phyloP scores from a whole-genome alignment of 2,329 filamentous ascomycete species.

The Microsporum canis region DNA sequence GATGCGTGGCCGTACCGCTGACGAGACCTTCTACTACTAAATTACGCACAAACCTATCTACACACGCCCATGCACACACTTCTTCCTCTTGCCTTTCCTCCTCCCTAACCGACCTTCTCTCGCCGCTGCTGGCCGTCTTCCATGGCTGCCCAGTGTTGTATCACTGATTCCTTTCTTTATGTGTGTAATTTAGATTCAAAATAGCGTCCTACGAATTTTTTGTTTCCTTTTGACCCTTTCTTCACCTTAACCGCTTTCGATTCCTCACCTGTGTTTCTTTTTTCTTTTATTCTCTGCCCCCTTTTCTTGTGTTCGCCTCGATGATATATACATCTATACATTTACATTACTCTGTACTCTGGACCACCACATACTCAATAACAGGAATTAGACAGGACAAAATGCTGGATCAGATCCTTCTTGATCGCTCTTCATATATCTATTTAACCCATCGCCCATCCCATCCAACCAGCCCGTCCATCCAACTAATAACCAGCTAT shows the following conservation, averaged over 20 bases:
- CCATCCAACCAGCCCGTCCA: not conserved
- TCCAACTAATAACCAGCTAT: not conserved
- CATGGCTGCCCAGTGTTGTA: not conserved
- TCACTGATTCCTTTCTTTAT: not conserved
- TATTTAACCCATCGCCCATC: not conserved
- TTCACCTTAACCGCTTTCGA: not conserved
- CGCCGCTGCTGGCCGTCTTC: not conserved
- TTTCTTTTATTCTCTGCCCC: not conserved
- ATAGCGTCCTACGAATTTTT: not conserved
- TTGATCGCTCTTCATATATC: not conserved
- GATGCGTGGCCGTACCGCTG: conserved; percentile 73
- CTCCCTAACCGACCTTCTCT: not conserved
- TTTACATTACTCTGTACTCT: not conserved
- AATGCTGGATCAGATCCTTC: not conserved
- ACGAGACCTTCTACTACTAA: conserved; percentile 82
- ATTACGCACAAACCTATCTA: conserved; percentile 13
- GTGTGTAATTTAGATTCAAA: conserved; percentile 5
- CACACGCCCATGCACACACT: not conserved
- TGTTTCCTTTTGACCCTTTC: not conserved
- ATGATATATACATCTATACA: not conserved
- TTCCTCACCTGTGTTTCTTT: not conserved
- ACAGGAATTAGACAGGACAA: not conserved
- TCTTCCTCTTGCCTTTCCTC: not conserved
- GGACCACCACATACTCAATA: not conserved
- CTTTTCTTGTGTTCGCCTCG: not conserved